Evolutionary conservation across 2,329 filamentous ascomycete species (phyloP).

Genomic region (Colletotrichum sp.): DNA sequence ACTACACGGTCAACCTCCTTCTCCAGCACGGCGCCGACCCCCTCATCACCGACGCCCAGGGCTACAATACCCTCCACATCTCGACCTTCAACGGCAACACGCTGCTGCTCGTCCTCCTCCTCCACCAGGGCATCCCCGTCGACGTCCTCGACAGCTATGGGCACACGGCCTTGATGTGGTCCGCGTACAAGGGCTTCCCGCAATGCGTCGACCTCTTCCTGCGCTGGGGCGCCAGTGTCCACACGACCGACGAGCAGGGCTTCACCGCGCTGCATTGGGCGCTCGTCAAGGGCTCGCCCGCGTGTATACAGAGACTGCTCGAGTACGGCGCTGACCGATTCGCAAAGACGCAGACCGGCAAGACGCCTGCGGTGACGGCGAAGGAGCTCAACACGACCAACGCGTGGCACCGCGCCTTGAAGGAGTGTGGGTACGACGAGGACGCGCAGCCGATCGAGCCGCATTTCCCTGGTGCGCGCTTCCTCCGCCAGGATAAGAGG

Average conservation of each 20-base stretch:
- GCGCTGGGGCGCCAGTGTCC: conserved; percentile 93
- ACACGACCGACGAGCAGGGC: conserved; percentile 87
- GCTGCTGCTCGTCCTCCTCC: conserved; percentile 83
- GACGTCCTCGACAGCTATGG: conserved; percentile 89
- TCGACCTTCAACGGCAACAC: conserved; percentile 98
- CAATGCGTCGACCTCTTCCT: conserved; percentile 91
- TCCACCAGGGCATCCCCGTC: conserved; percentile 95
- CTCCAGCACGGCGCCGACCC: conserved; percentile 92
- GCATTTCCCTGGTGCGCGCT: conserved; percentile 75
- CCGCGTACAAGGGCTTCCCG: conserved; percentile 95
- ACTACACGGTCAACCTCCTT: conserved; percentile 93
- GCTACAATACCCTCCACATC: conserved; percentile 97
- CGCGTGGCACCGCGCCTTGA: conserved; percentile 82
- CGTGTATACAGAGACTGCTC: conserved; percentile 90
- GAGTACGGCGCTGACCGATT: conserved; percentile 97
- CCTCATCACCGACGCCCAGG: conserved; percentile 89
- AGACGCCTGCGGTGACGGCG: conserved; percentile 86
- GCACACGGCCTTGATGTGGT: conserved; percentile 98
- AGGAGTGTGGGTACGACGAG: conserved; percentile 83
- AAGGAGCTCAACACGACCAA: conserved; percentile 86
- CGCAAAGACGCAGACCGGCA: conserved; percentile 85
- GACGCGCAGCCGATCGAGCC: conserved; percentile 74
- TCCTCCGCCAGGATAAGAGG: conserved; percentile 77
- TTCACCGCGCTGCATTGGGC: conserved; percentile 98
- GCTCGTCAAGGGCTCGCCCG: conserved; percentile 87